Conservation (phyloP, 2,329 filamentous ascomycete genomes). For the Aureobasidium sp. region DNA sequence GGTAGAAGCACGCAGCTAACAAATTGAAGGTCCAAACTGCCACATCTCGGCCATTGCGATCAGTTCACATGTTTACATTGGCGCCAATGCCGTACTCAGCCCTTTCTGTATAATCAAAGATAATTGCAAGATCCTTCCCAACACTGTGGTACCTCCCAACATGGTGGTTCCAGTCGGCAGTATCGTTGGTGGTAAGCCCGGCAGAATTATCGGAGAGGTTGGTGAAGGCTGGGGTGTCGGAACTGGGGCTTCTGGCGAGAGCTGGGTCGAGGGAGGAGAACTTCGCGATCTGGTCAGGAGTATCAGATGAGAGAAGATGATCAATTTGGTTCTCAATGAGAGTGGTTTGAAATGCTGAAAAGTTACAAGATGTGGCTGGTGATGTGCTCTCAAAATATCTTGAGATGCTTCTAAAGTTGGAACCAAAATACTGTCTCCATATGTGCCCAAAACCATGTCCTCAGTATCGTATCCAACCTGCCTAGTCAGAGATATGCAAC, state of each 20-base stretch:
- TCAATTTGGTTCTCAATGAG: background rate
- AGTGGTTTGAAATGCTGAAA: background rate
- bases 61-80: slow-evolving; percentile 79
- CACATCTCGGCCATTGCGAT: slow-evolving; percentile 78
- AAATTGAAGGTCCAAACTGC: slow-evolving; percentile 38
- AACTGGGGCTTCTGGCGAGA: slow-evolving; percentile 35
- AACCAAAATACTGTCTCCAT: background rate
- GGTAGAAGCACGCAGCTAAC: background rate
- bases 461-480: background rate
- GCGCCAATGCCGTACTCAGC: slow-evolving; percentile 65
- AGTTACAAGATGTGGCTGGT: background rate
- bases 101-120: slow-evolving; percentile 91
- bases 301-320: slow-evolving; percentile 28
- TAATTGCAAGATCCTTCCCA: slow-evolving; percentile 79
- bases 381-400: background rate
- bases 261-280: slow-evolving; percentile 43
- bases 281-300: slow-evolving; percentile 40
- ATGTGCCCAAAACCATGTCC: background rate
- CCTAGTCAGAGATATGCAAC: background rate
- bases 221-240: slow-evolving; percentile 53
- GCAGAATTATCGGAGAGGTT: slow-evolving; percentile 71
- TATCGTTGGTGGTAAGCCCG: slow-evolving; percentile 78
- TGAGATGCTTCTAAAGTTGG: background rate
- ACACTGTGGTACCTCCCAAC: slow-evolving; percentile 71
- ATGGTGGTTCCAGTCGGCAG: slow-evolving; percentile 92